Evolutionary conservation across 352 stramenopile species (phyloP).

Genomic region (Peronospora destructor): DNA sequence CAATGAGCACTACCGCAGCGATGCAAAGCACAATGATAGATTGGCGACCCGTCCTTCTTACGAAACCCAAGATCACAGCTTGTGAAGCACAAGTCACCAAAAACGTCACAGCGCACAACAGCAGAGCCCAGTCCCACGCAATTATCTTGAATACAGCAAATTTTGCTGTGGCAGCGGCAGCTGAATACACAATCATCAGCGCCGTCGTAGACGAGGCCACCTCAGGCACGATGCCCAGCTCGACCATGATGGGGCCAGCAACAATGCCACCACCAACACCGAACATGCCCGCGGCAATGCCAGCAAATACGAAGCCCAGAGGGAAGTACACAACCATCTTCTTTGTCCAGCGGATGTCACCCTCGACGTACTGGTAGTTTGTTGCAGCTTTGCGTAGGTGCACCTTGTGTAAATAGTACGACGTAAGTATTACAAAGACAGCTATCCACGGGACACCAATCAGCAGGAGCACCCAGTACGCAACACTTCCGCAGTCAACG

Average conservation of each 20-base stretch:
- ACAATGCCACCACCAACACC: constrained; percentile 45
- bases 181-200: constrained; percentile 50
- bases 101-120: constrained; percentile 40
- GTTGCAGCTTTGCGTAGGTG: constrained; percentile 37
- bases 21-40: constrained; percentile 65
- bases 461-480: constrained; percentile 50
- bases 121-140: constrained; percentile 41
- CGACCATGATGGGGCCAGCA: constrained; percentile 28
- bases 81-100: constrained; percentile 42
- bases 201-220: constrained; percentile 36
- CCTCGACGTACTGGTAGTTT: constrained; percentile 32
- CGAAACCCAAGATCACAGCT: constrained; percentile 43
- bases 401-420: constrained; percentile 26
- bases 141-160: constrained; percentile 52
- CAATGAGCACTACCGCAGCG: constrained; percentile 34
- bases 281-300: constrained; percentile 46
- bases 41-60: constrained; percentile 42
- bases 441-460: constrained; percentile 51
- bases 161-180: constrained; percentile 45
- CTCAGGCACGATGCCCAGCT: constrained; percentile 31
- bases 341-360: constrained; percentile 41
- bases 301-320: constrained; percentile 30
- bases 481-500: constrained; percentile 32
- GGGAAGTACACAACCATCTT: constrained; percentile 46
- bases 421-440: constrained; percentile 29